phyloP scores from a whole-genome alignment of 371 early-diverging fungal species.

The Mucor ambiguus region DNA sequence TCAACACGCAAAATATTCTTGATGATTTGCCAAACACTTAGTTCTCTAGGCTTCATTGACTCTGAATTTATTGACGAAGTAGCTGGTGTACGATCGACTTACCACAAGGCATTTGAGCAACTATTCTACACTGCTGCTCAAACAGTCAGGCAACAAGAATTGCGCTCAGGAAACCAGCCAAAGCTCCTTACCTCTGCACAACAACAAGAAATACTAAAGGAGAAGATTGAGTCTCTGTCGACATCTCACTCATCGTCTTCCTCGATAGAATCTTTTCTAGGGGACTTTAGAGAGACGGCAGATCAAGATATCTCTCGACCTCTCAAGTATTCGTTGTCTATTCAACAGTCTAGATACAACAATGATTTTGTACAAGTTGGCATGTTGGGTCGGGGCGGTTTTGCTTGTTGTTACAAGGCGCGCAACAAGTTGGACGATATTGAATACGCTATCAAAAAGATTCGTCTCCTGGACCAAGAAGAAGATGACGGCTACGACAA shows the following conservation, averaged over 20 bases:
- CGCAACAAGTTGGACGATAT: conserved; percentile 82
- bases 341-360: conserved; percentile 74
- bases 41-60: conserved; percentile 74
- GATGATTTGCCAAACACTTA: conserved; percentile 65
- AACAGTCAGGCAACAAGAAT: conserved; percentile 50
- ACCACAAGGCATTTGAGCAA: conserved; percentile 80
- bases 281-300: neutral
- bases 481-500: conserved; percentile 57
- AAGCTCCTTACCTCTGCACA: conserved; percentile 19
- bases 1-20: conserved; percentile 81
- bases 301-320: conserved; percentile 2
- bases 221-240: conserved; percentile 3
- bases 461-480: conserved; percentile 57
- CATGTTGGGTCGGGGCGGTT: conserved; percentile 91
- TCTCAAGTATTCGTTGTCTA: conserved; percentile 32
- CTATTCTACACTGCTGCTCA: conserved; percentile 79
- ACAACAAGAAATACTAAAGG: conserved; percentile 10
- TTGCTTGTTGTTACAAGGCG: conserved; percentile 83
- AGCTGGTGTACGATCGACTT: conserved; percentile 76
- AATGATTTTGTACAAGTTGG: conserved; percentile 84
- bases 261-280: neutral
- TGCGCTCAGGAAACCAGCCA: conserved; percentile 12
- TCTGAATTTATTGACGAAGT: conserved; percentile 80
- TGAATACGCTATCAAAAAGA: conserved; percentile 90
- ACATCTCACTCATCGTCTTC: neutral